Evolutionary conservation across 192 early-diverging fungal genomes (phyloP), one percentile per base, ranked within the genome.

Genomic region (Thoreauomyces humboldtii): DNA sequence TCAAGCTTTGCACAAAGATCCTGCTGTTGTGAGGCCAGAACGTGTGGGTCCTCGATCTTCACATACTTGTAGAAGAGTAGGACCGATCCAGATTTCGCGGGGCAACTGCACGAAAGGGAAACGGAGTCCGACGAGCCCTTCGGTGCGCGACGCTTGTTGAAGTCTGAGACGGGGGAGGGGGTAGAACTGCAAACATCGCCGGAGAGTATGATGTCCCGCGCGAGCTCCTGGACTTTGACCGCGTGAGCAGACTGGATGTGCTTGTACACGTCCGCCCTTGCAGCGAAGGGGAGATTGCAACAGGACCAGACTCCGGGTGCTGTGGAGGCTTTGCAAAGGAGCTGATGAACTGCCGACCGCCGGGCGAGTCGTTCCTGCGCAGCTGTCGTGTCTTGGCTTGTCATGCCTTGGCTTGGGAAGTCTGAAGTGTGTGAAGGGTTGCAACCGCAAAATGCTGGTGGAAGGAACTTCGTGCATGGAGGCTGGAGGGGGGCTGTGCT

Each of bases 11-110:
- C 31, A 1, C 50, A 48, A 12, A 71, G 52, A 0, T 60, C 19
- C 29, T 61, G 15, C 21, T 56, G 44, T 27, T 28, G 11, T 17
- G 21, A n/a, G 6, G 65, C 61, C 17, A 65, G 51, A 15, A 21
- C 5, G 11, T 7, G 1, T 4, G 61, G 54, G 32, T 52, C 46
- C 9, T 19, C 6, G 3, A 70, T 58, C 4, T 12, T 35, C 6
- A 45, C 35, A 19, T 73, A 73, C 28, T 55, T 34, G 27, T 71
- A 74, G 36, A 61, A 74, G 1, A 74, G 61, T 34, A 74, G 35
- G n/a, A 74, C 69, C 22, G 37, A 44, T 14, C 73, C 73, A 4
- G 15, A 44, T 17, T 42, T 24, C 21, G 35, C 17, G 14, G 36
- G 59, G 41, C 68, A 70, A 47, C 35, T 33, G 54, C 73, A 74